These are phyloP conservation scores for Thielaviopsis ethacetica DNA, from an alignment of 2,329 filamentous ascomycete genomes.

Conservation along the genomic window DNA sequence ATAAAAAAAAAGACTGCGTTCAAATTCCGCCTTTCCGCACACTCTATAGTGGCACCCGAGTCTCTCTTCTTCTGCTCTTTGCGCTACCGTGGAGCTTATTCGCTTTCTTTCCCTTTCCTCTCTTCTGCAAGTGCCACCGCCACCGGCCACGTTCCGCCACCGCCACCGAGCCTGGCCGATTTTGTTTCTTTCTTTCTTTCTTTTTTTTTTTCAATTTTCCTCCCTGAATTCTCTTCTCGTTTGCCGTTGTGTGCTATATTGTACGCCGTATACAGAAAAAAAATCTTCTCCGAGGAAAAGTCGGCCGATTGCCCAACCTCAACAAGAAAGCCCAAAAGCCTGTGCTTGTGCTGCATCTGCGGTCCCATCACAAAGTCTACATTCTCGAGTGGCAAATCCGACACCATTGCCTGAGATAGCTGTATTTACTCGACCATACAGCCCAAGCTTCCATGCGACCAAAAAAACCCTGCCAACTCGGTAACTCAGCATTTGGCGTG, in stretches of 20 bases:
- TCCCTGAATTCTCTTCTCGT: not conserved
- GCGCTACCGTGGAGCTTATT: not conserved
- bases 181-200: not conserved
- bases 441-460: not conserved
- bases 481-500: not conserved
- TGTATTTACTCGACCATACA: not conserved
- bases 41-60: not conserved
- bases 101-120: not conserved
- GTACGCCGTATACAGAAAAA: not conserved
- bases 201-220: not conserved
- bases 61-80: not conserved
- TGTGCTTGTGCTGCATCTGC: not conserved
- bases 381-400: not conserved
- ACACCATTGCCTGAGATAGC: not conserved
- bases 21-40: not conserved
- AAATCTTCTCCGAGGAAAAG: not conserved
- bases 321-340: not conserved
- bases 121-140: not conserved
- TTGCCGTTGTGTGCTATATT: not conserved
- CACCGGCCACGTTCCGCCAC: not conserved
- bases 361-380: not conserved
- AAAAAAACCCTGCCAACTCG: too few species aligned
- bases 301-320: not conserved
- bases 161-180: not conserved
- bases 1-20: not conserved